These are phyloP conservation scores for Pseudogymnoascus sp. DNA, from an alignment of 2,329 filamentous ascomycete species.

Conservation along the genomic window DNA sequence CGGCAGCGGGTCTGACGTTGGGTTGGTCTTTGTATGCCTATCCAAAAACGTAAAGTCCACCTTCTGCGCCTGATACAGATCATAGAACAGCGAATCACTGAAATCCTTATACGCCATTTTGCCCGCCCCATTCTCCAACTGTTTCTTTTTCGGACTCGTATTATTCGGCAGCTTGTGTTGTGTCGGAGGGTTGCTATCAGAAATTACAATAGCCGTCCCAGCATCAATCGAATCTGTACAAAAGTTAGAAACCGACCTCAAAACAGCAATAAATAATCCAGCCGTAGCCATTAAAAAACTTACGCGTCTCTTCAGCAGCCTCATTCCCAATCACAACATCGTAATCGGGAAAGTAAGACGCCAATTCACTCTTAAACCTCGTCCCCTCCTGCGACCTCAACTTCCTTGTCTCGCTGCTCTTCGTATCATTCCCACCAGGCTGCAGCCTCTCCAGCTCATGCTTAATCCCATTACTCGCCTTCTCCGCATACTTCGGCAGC, in stretches of 20 bases:
- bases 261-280: neutral
- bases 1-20: slow-evolving; percentile 47
- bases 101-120: slow-evolving; percentile 44
- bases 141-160: neutral
- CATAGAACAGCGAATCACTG: slow-evolving; percentile 48
- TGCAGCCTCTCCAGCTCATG: slow-evolving; percentile 54
- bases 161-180: neutral
- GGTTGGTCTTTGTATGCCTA: slow-evolving; percentile 30
- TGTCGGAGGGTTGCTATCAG: slow-evolving; percentile 43
- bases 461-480: slow-evolving; percentile 54
- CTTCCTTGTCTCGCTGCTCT: slow-evolving; percentile 63
- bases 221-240: slow-evolving; percentile 60
- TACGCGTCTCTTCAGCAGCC: slow-evolving; percentile 68
- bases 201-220: slow-evolving; percentile 66
- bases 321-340: slow-evolving; percentile 89
- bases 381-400: slow-evolving; percentile 80
- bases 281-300: slow-evolving; percentile 26
- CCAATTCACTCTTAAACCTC: slow-evolving; percentile 83
- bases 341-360: slow-evolving; percentile 87
- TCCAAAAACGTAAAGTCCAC: slow-evolving; percentile 50
- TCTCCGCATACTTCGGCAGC: slow-evolving; percentile 43
- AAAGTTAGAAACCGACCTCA: slow-evolving; percentile 15
- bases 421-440: slow-evolving; percentile 31
- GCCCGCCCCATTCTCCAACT: slow-evolving; percentile 8
- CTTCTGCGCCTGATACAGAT: slow-evolving; percentile 49